Evolutionary conservation across 1,139 yeast genomes (phyloP).

Genomic region (Nematodospora anomalae): DNA sequence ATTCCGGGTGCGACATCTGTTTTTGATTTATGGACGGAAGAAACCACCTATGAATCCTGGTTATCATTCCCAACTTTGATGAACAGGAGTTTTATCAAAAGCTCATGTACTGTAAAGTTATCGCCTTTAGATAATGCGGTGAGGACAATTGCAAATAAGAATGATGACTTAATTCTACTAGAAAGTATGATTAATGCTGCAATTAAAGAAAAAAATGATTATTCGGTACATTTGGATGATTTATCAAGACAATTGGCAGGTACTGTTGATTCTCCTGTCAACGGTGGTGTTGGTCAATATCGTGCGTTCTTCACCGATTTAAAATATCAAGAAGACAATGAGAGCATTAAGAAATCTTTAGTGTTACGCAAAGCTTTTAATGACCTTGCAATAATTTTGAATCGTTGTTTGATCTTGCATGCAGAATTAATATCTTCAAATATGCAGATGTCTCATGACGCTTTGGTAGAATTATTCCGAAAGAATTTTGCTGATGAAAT

Average conservation of each 20-base stretch:
- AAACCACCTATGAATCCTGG: constrained; percentile 72
- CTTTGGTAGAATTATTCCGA: constrained; percentile 61
- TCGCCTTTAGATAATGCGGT: constrained; percentile 90
- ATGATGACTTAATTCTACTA: constrained; percentile 67
- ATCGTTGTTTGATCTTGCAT: constrained; percentile 68
- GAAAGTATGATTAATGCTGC: constrained; percentile 63
- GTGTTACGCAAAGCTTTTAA: constrained; percentile 63
- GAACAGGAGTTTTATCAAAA: constrained; percentile 75
- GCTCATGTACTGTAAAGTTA: constrained; percentile 52
- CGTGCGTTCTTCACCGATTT: constrained; percentile 61
- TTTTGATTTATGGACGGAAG: constrained; percentile 85
- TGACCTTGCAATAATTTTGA: constrained; percentile 65
- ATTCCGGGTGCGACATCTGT: constrained; percentile 76
- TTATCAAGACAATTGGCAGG: constrained; percentile 80
- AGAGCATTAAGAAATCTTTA: constrained; percentile 44
- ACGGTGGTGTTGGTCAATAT: constrained; percentile 89
- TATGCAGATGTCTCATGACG: constrained; percentile 63
- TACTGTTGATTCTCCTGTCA: constrained; percentile 89
- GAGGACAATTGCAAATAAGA: constrained; percentile 63
- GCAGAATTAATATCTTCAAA: constrained; percentile 60
- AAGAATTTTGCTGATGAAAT: constrained; percentile 73
- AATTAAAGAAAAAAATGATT: constrained; percentile 54
- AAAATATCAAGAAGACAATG: constrained; percentile 40
- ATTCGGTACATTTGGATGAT: constrained; percentile 56
- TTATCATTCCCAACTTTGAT: constrained; percentile 85